Base-by-base conservation (phyloP, 345 rosid genomes). In the Citrus australasica region DNA sequence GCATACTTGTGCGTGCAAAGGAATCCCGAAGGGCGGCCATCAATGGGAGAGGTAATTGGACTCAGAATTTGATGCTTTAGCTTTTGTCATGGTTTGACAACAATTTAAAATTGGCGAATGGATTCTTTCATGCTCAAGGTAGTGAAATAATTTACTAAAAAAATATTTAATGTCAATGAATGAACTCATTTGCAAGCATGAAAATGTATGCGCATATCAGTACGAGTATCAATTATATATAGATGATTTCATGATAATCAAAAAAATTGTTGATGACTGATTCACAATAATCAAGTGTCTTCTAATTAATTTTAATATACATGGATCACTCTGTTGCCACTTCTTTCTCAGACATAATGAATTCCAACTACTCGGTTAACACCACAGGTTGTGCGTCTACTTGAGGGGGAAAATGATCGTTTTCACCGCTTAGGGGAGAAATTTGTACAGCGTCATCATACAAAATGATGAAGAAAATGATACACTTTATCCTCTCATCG, bases 1-100 rank as follows among this genome's bases (percentile, higher is more conserved):
- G 87, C 89, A 11, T 40, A 69, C 46, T 63, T 77, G 3, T 88
- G 90, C 19, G 73, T 88, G 68, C 87, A 86, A 78, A 80, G 80
- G 16, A 84, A 68, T 83, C 93, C 93, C 10, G 92, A 86, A 82
- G 64, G 76, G 83, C 78, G 92, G 30, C 92, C 93, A 38, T 88
- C 89, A 2, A 88, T 86, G 80, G 89, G 83, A 62, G 89, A 88
- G 92, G 93, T 87, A 83, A 75, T 33, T 77, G 19, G 55, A 68
- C 42, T 27, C 25, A 56, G 22, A 19, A 9, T 70, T 37, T 58
- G 11, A 30, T 48, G 14, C 46, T 27, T 59, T 3, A 4, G 1
- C 9, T 42, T 35, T 67, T 66, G 5, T 27, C 61, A 56, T 5
- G 25, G 61, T 56, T 19, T 56, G n/a, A 22, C 10, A 56, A 7